Conservation (phyloP, 108 stramenopile species). For the Conticribra guillardii region DNA sequence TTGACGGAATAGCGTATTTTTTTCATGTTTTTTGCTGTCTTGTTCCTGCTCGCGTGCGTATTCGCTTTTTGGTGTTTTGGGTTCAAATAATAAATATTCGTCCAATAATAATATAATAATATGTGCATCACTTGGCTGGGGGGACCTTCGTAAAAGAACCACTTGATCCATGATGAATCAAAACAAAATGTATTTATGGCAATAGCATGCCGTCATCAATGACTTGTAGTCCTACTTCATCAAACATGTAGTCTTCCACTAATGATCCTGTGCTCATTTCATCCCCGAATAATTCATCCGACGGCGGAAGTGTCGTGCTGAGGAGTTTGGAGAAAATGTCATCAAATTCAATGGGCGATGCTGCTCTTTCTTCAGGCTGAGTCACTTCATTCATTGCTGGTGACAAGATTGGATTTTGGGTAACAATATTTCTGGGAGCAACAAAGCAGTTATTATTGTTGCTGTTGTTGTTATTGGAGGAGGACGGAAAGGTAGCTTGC, state of each 20-base stretch:
- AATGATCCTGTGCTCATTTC: conserved; percentile 20
- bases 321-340: conserved; percentile 28
- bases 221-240: conserved; percentile 1
- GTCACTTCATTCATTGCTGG: neutral
- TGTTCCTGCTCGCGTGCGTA: no score
- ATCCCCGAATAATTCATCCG: conserved; percentile 45
- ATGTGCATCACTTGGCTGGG: no score
- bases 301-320: conserved; percentile 37
- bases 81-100: no score
- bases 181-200: neutral
- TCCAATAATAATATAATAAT: no score
- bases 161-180: no score
- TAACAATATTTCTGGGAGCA: neutral
- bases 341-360: conserved; percentile 18
- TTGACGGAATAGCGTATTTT: no score
- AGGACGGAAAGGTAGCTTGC: no score
- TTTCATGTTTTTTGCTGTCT: no score
- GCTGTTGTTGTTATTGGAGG: no score
- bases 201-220: conserved; percentile 13
- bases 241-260: conserved; percentile 7
- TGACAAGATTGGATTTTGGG: neutral
- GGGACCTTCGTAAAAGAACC: no score
- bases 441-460: neutral
- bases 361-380: neutral
- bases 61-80: no score